A percentile compares a stretch with the other conserved stretches of the same genome.
These are phyloP conservation scores for Yamagishiella unicocca DNA, from an alignment of 139 green algal species.

Conservation along the genomic window DNA sequence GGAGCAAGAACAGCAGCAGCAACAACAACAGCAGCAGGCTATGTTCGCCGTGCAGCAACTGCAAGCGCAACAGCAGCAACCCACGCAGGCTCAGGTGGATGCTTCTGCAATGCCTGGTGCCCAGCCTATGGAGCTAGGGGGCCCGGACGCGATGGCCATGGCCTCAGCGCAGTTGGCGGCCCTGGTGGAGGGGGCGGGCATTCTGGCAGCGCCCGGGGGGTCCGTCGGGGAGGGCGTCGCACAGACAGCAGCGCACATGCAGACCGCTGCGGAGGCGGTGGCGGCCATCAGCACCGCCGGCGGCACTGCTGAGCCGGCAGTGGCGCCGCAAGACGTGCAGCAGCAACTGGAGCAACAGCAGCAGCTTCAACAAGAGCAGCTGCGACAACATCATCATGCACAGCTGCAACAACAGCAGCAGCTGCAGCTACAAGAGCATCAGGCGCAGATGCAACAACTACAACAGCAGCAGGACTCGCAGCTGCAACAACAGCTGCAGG, in stretches of 20 bases:
- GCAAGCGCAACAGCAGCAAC: constrained; percentile 20
- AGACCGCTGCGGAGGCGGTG: no score
- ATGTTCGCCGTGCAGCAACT: no score
- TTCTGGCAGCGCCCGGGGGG: not conserved
- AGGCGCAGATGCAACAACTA: not conserved
- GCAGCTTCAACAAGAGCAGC: not conserved
- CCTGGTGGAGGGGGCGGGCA: not conserved
- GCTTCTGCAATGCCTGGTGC: not conserved
- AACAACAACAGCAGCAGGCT: constrained; percentile 35
- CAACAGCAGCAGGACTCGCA: not conserved
- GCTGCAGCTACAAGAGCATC: not conserved
- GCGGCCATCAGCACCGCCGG: no score
- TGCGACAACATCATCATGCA: not conserved
- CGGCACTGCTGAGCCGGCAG: not conserved
- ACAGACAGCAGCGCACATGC: no score
- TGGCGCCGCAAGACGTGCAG: not conserved
- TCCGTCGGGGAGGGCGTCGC: not conserved
- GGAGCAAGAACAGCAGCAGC: not conserved
- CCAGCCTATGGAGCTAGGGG: not conserved
- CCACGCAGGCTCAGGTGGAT: not conserved
- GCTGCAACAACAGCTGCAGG: not conserved
- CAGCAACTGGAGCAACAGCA: no score
- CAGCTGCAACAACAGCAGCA: not conserved
- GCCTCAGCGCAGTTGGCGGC: constrained; percentile 5
- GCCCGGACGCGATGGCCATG: not conserved